Evolutionary conservation across 2,329 filamentous ascomycete species (phyloP), one percentile per base, ranked within the genome.

Genomic region (Cercospora zeina): DNA sequence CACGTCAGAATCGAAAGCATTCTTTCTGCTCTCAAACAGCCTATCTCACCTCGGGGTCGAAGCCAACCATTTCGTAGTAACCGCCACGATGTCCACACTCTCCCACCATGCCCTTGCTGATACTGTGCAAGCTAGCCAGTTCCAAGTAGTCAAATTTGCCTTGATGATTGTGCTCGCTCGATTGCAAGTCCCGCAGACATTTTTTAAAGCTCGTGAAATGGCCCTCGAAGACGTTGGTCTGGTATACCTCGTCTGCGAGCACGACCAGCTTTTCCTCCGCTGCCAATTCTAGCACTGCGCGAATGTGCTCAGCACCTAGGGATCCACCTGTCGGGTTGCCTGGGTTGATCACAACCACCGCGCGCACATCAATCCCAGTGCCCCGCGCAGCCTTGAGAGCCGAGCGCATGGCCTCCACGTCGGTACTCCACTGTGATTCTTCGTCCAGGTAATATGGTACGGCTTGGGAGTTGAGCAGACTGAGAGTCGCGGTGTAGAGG

Each of bases 41-140:
- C 24, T 11, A 47, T 62, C 69, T 67, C 62, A 75, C 74, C 69
- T 76, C 71, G 14, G 71, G 68, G 55, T 96, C 87, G 77, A 99
- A 97, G 70, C 91, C 91, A 63, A 93, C 86, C 61, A 99, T 87
- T 83, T 99, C 95, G 74, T 97, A 97, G 84, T 96, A 99, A 59
- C 95, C 95, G 70, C 93, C 95, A 67, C 95, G 90, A 81, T 99
- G 95, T 57, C 95, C 95, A 76, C 95, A 99, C 82, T 99, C 95
- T 74, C 95, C 95, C 8, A 97, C 90, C 93, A 99, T 97, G 72
- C 95, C 95, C 85, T 99, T 99, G 75, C 91, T 96, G 60, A 96
- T 84, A 72, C 89, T 93, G 83, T 99, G 93, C 68, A 99, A 83
- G 57, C 91, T 96, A 54, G 89, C 93, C 62, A 99, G 86, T 81